phyloP scores from a whole-genome alignment of 2,329 filamentous ascomycete genomes.

The Aspergillus sp. region DNA sequence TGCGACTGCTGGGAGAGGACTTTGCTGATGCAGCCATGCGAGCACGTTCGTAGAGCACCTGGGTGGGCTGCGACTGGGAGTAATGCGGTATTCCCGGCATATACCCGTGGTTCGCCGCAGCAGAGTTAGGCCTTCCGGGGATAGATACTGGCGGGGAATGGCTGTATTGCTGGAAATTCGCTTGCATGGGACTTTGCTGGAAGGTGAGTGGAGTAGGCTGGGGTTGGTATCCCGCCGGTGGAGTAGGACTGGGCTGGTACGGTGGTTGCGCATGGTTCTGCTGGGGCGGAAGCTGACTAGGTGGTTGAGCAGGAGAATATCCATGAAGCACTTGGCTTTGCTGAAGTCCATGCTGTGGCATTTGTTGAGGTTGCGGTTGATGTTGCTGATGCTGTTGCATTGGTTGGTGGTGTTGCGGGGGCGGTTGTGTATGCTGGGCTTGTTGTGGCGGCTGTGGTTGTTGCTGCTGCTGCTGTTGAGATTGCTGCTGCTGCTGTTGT shows the following conservation, averaged over 20 bases:
- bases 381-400: constrained; percentile 26
- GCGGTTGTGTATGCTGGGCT: constrained; percentile 1
- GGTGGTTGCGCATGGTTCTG: constrained; percentile 14
- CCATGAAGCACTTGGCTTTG: constrained; percentile 33
- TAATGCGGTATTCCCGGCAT: constrained; percentile 46
- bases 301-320: constrained; percentile 33
- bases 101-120: constrained; percentile 41
- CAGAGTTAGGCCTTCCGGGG: constrained; percentile 30
- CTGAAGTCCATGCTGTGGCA: constrained; percentile 21
- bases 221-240: constrained; percentile 32
- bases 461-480: constrained; percentile 32
- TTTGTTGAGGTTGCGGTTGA: constrained; percentile 20
- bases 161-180: constrained; percentile 42
- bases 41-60: constrained; percentile 57
- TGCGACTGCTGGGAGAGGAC: constrained; percentile 51
- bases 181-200: constrained; percentile 39
- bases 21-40: constrained; percentile 55
- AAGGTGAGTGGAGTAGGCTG: constrained; percentile 32
- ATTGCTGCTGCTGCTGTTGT: constrained; percentile 28
- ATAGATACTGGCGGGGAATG: constrained; percentile 30
- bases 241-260: constrained; percentile 35
- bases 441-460: constrained; percentile 19
- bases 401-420: constrained; percentile 20
- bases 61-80: constrained; percentile 50
- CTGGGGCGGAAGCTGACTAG: constrained; percentile 22